Base-by-base conservation (phyloP, 306 rosid genomes). In the Ziziphus jujuba region DNA sequence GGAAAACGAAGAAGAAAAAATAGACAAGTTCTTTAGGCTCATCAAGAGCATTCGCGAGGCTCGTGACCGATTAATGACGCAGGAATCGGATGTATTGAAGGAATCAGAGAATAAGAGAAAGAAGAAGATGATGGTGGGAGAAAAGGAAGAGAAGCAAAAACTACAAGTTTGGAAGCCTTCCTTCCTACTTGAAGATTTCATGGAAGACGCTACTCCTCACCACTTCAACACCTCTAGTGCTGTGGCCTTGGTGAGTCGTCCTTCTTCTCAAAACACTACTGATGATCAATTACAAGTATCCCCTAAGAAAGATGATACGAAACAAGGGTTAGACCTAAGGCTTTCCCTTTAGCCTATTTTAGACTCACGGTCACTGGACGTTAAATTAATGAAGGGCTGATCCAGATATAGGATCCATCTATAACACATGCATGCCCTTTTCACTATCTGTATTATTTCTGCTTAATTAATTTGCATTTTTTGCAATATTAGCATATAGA, bases 291-390 rank as follows among this genome's bases (percentile, higher is more conserved):
- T 1, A 40, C 59, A 15, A 38, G 24, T 11, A 2, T 55, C 6
- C 38, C 19, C 35, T 7, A 47, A 7, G 7, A n/a, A n/a, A n/a
- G n/a, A n/a, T n/a, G 8, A 48, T 31, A 33, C 6, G 16, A 72
- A 70, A 36, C 60, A 61, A 22, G 81, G 77, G 45, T 66, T 84
- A 58, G 80, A 84, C 57, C 72, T 83, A 9, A 80, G 28, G 44
- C 89, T 84, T 44, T 75, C 84, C 0, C 89, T 84, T 54, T 84
- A 70, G 74, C 28, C n/a, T n/a, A n/a, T n/a, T n/a, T n/a, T n/a
- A n/a, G n/a, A n/a, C n/a, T n/a, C n/a, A n/a, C n/a, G n/a, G n/a
- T n/a, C n/a, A n/a, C n/a, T n/a, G n/a, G n/a, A n/a, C n/a, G n/a
- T n/a, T n/a, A n/a, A n/a, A n/a, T n/a, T n/a, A n/a, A n/a, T n/a